Percentiles rank a stretch among this genome's conserved stretches.
These are phyloP conservation scores for Trifolium fragiferum DNA, from an alignment of 306 rosid genomes.

Conservation along the genomic window DNA sequence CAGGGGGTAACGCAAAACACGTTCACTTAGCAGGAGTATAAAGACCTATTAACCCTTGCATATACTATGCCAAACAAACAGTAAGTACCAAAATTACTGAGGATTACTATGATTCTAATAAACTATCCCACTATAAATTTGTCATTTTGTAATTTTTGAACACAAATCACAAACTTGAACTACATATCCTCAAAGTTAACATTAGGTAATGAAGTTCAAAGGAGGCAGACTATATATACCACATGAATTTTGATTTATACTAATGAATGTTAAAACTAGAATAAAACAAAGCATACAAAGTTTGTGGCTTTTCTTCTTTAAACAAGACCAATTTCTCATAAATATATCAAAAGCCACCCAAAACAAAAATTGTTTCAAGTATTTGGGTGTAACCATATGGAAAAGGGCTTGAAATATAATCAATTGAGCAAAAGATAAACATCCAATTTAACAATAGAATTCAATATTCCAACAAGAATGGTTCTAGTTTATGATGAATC, in stretches of 20 bases:
- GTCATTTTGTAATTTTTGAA: too few species aligned
- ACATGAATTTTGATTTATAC: not conserved
- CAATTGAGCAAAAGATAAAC: not conserved
- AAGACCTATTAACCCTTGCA: too few species aligned
- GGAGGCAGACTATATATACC: not conserved
- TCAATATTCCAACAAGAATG: conserved; percentile 35
- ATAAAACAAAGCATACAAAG: not conserved
- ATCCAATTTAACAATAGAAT: conserved; percentile 32
- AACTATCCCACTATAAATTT: too few species aligned
- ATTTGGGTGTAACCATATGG: not conserved
- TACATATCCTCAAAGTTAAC: too few species aligned
- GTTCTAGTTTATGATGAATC: conserved; percentile 24
- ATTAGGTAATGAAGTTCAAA: too few species aligned
- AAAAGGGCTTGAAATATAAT: not conserved
- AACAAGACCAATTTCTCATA: too few species aligned
- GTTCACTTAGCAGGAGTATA: too few species aligned
- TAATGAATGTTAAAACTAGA: not conserved
- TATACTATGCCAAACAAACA: too few species aligned
- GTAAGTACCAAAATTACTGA: too few species aligned
- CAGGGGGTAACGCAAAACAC: too few species aligned
- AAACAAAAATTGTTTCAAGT: not conserved
- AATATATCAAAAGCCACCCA: not conserved
- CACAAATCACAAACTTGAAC: too few species aligned
- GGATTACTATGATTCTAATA: too few species aligned
- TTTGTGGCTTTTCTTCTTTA: not conserved